Conservation (phyloP, 208 protist species). For the Crithidia fasciculata region DNA sequence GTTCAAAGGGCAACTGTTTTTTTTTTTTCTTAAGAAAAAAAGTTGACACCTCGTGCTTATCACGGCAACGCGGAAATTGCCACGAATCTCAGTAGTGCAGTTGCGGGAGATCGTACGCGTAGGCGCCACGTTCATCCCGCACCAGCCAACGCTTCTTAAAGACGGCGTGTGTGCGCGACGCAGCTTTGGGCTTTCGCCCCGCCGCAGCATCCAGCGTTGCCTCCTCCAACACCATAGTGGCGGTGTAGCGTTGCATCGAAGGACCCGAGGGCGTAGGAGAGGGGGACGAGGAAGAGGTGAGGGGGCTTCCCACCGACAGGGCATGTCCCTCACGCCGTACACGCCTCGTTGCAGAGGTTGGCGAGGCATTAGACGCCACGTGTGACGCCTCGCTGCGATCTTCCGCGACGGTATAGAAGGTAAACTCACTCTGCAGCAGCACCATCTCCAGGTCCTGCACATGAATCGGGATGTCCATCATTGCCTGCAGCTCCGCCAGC, state of each 20-base stretch:
- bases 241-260: conserved; percentile 20
- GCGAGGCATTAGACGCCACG: background rate
- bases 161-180: background rate
- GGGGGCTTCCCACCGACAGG: too few relatives aligned
- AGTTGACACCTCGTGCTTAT: too few relatives aligned
- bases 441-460: conserved; percentile 42
- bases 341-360: background rate
- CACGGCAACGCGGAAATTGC: too few relatives aligned
- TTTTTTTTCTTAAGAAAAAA: background rate
- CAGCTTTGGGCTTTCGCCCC: background rate
- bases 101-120: conserved; percentile 28
- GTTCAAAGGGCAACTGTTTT: background rate
- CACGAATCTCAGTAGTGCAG: conserved; percentile 25
- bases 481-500: conserved; percentile 27
- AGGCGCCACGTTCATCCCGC: conserved; percentile 13
- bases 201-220: conserved; percentile 14
- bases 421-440: conserved; percentile 35
- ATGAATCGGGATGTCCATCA: conserved; percentile 42
- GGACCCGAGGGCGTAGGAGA: background rate
- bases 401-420: conserved; percentile 25
- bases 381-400: background rate
- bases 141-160: conserved; percentile 33
- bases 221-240: conserved; percentile 21
- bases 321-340: background rate
- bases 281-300: background rate